Evolutionary conservation across 768 basidiomycete genomes (phyloP).

Genomic region (Omphalotus guepiniiformis): DNA sequence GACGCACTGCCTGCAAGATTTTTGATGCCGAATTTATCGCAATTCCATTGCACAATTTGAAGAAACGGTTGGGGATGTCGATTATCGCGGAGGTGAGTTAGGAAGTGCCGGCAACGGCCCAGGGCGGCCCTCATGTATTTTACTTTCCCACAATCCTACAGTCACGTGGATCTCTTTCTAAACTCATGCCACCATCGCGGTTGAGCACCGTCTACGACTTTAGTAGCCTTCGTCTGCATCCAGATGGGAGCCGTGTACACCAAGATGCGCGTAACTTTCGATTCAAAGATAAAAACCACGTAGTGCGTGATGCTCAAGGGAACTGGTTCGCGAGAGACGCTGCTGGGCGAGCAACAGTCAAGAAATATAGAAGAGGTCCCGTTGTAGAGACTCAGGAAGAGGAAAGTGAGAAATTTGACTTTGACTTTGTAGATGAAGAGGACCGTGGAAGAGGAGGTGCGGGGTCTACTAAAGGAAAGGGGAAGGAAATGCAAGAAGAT

Average conservation of each 20-base stretch:
- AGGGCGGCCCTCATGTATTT: no score
- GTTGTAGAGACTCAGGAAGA: slow-evolving; percentile 8
- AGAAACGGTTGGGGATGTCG: no score
- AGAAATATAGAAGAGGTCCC: slow-evolving; percentile 23
- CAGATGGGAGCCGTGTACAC: slow-evolving; percentile 45
- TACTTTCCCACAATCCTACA: no score
- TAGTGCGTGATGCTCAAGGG: slow-evolving; percentile 34
- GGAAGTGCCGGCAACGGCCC: no score
- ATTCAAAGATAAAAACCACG: slow-evolving; percentile 16
- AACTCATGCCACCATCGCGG: slow-evolving; percentile 3
- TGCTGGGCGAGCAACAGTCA: slow-evolving; percentile 33
- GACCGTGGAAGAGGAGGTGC: not conserved
- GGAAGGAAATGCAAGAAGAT: not conserved
- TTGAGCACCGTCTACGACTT: slow-evolving; percentile 45
- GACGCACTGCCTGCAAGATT: no score
- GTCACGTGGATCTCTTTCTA: not conserved
- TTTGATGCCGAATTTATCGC: no score
- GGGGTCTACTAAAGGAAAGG: not conserved
- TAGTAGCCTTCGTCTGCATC: slow-evolving; percentile 44
- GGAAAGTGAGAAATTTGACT: slow-evolving; percentile 10
- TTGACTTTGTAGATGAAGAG: not conserved
- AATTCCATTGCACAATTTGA: no score
- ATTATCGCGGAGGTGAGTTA: no score
- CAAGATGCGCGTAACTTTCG: slow-evolving; percentile 18
- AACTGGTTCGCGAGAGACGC: slow-evolving; percentile 50